Percentiles rank a stretch among this genome's conserved stretches.
These are phyloP conservation scores for Dunaliella salina DNA, from an alignment of 163 green algal species.

Conservation along the genomic window DNA sequence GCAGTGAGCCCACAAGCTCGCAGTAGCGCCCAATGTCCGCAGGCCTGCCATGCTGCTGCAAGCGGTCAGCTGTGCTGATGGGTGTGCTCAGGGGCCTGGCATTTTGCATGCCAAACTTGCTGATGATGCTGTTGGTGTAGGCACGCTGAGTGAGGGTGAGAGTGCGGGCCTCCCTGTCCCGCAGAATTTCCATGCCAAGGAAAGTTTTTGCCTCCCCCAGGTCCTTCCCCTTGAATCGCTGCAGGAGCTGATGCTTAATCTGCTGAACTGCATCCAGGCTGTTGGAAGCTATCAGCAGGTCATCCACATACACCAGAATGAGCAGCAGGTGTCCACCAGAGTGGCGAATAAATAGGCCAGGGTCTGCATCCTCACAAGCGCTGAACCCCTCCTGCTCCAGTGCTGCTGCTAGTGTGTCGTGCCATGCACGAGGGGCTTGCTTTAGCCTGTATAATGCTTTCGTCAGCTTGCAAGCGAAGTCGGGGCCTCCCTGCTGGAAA, in stretches of 20 bases:
- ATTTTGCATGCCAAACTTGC: neutral
- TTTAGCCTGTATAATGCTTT: slow-evolving; percentile 45
- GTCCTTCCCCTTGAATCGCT: slow-evolving; percentile 15
- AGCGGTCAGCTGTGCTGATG: too few relatives aligned
- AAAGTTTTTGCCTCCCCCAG: slow-evolving; percentile 19
- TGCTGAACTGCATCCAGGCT: neutral
- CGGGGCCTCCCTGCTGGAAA: slow-evolving; percentile 13
- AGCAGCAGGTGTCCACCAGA: neutral
- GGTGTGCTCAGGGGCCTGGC: too few relatives aligned
- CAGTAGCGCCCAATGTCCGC: slow-evolving; percentile 19
- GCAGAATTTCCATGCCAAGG: slow-evolving; percentile 28
- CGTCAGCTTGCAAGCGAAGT: slow-evolving; percentile 9
- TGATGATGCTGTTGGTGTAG: too few relatives aligned
- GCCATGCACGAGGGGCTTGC: slow-evolving; percentile 44
- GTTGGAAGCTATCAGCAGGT: slow-evolving; percentile 29
- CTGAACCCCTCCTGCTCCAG: slow-evolving; percentile 31
- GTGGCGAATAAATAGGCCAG: slow-evolving; percentile 27
- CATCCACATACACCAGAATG: slow-evolving; percentile 43
- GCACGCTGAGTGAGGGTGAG: neutral
- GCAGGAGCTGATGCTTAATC: neutral
- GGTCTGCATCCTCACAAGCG: slow-evolving; percentile 22
- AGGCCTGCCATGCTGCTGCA: too few relatives aligned
- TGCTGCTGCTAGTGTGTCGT: slow-evolving; percentile 25
- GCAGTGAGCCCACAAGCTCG: slow-evolving; percentile 32
- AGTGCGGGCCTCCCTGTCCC: neutral